Conservation (phyloP, 2,329 filamentous ascomycete species). For the Thielaviopsis punctulata region DNA sequence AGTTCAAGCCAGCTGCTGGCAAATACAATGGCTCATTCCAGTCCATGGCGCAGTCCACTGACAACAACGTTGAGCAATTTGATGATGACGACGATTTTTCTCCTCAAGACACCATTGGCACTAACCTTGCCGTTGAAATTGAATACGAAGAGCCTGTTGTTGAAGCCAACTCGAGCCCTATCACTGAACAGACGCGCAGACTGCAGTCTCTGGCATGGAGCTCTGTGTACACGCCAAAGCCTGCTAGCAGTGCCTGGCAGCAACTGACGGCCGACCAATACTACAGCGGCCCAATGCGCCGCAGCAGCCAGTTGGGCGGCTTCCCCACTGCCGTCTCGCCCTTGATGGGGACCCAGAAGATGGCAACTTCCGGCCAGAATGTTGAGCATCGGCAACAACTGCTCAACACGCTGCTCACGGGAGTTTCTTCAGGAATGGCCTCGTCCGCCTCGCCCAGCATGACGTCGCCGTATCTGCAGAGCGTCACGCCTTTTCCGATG, state of each 20-base stretch:
- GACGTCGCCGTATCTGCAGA: constrained; percentile 3
- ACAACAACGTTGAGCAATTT: background rate
- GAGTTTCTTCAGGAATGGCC: constrained; percentile 1
- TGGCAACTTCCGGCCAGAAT: constrained; percentile 1
- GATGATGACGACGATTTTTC: background rate
- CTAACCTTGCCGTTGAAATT: background rate
- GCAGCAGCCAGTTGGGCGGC: constrained; percentile 2
- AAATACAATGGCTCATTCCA: background rate
- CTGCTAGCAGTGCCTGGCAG: constrained; percentile 9
- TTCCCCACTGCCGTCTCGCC: constrained; percentile 2
- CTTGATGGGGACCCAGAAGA: background rate
- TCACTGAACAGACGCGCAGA: background rate
- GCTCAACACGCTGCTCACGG: constrained; percentile 2
- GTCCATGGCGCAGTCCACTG: background rate
- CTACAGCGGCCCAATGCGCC: constrained; percentile 7
- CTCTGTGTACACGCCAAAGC: constrained; percentile 11
- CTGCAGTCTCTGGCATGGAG: constrained; percentile 9
- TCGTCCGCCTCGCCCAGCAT: background rate
- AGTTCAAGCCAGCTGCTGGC: background rate
- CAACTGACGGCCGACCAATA: constrained; percentile 11
- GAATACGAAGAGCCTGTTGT: background rate
- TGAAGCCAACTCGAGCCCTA: background rate
- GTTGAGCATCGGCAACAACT: constrained; percentile 5
- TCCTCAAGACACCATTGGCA: background rate
- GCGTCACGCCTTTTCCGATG: constrained; percentile 2